Conservation (phyloP, 2,329 filamentous ascomycete species). For the Alternaria infectoria region DNA sequence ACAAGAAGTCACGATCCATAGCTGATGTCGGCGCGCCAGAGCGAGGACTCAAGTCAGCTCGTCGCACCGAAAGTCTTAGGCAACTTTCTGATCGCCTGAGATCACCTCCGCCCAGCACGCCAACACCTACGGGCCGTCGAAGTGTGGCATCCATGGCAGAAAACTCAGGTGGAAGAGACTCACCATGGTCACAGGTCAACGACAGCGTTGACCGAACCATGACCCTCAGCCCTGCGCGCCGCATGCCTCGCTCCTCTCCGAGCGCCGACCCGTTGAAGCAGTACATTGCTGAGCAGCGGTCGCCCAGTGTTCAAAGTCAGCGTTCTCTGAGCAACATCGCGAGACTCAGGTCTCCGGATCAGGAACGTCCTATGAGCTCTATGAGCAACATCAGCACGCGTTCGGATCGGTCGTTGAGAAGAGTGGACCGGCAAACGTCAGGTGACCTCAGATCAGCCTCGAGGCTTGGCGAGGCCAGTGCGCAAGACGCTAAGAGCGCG, state of each 20-base stretch:
- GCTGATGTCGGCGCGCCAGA: slow-evolving; percentile 53
- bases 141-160: slow-evolving; percentile 37
- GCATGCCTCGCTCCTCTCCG: slow-evolving; percentile 46
- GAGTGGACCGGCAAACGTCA: slow-evolving; percentile 71
- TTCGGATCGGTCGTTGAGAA: slow-evolving; percentile 73
- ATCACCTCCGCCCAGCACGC: slow-evolving; percentile 40
- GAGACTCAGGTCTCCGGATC: slow-evolving; percentile 51
- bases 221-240: slow-evolving; percentile 43
- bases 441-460: slow-evolving; percentile 76
- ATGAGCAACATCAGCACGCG: slow-evolving; percentile 62
- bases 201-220: slow-evolving; percentile 53
- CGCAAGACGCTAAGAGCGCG: slow-evolving; percentile 42
- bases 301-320: slow-evolving; percentile 53
- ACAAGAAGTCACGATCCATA: slow-evolving; percentile 52
- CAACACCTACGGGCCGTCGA: slow-evolving; percentile 36
- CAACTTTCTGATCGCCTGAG: slow-evolving; percentile 45
- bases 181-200: slow-evolving; percentile 54
- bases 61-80: slow-evolving; percentile 37
- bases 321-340: slow-evolving; percentile 51
- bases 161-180: slow-evolving; percentile 23
- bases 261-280: slow-evolving; percentile 44
- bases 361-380: slow-evolving; percentile 67
- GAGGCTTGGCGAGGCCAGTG: slow-evolving; percentile 61
- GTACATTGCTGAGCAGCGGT: slow-evolving; percentile 42
- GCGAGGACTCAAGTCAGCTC: slow-evolving; percentile 50